Conservation (phyloP, 2,329 filamentous ascomycete genomes). For the Aspergillus piperis region DNA sequence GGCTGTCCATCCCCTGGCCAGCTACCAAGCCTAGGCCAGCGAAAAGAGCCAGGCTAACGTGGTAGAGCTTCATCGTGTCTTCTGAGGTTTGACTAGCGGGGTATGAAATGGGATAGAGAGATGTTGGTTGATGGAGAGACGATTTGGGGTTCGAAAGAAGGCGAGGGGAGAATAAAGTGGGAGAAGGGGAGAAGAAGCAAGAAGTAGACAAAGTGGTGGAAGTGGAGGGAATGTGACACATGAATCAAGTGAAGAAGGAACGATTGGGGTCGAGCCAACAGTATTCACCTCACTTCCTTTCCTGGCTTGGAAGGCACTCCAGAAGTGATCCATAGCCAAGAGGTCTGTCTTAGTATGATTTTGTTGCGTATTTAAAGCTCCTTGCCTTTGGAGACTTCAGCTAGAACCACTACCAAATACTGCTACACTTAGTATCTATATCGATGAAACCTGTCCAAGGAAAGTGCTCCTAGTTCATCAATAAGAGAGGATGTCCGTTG, state of each 20-base stretch:
- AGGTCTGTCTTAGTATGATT: background rate
- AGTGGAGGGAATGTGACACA: background rate
- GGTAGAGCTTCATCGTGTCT: conserved; percentile 51
- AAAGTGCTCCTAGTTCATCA: background rate
- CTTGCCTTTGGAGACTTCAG: background rate
- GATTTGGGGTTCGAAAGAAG: background rate
- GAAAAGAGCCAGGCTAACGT: conserved; percentile 55
- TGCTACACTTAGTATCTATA: background rate
- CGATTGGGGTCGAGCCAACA: background rate
- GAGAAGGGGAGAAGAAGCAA: background rate
- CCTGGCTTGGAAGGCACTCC: background rate
- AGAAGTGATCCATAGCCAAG: background rate
- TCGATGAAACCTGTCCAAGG: background rate
- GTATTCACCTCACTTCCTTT: background rate
- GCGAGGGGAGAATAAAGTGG: background rate
- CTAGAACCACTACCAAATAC: background rate
- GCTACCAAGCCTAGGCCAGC: conserved; percentile 52
- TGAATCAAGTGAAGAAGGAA: background rate
- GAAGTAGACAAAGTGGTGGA: background rate
- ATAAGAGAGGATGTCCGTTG: no score
- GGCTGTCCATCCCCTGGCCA: conserved; percentile 49
- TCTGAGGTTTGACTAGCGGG: conserved; percentile 4
- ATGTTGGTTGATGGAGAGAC: background rate
- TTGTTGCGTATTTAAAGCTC: background rate
- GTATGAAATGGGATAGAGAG: background rate